Base-by-base conservation (phyloP, 305 asterid genomes). In the Fraxinus greggii region DNA sequence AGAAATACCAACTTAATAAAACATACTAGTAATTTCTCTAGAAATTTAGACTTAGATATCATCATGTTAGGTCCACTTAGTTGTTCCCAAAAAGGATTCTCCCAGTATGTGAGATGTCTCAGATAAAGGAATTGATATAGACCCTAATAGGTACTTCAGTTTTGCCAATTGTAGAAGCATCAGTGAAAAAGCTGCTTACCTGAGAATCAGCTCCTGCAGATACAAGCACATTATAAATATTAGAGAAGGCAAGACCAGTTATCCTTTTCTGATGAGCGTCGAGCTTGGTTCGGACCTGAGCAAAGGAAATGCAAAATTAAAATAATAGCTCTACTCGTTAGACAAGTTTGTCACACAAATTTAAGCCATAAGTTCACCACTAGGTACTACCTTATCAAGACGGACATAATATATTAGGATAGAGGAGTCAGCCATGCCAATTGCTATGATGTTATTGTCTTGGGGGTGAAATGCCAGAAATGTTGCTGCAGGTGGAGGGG, bases 401-500 rank as follows among this genome's bases (percentile, higher is more conserved):
- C 86, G 72, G 42, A 85, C 88, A 51, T 86, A 81, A 83, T 86
- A 86, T 70, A 86, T 86, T 76, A 81, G 87, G 81, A 86, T 86
- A 59, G 90, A 85, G 65, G 88, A 87, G 78, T 87, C 90, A 80
- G 85, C 90, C 89, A 86, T 88, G 75, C 90, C 90, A 77, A 88
- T 86, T 61, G 90, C 89, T 40, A 86, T 86, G 51, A 84, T 88
- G 79, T 88, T 88, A 75, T 86, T 42, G n/a, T 88, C 90, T 82
- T 84, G 90, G 31, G 90, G 90, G 78, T 84, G 89, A 54, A 88
- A 88, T 4, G 90, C 90, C 7, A 88, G 72, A 86, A 82, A 88
- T 76, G 90, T 88, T 78, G 90, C 84, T 28, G 88, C 85, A 24
- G 89, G 89, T 1, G 87, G 90, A 31, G 88, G 89, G 2, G 87